These are phyloP conservation scores for Kodamaea sp. DNA, from an alignment of 1,139 yeast genomes.

Conservation along the genomic window DNA sequence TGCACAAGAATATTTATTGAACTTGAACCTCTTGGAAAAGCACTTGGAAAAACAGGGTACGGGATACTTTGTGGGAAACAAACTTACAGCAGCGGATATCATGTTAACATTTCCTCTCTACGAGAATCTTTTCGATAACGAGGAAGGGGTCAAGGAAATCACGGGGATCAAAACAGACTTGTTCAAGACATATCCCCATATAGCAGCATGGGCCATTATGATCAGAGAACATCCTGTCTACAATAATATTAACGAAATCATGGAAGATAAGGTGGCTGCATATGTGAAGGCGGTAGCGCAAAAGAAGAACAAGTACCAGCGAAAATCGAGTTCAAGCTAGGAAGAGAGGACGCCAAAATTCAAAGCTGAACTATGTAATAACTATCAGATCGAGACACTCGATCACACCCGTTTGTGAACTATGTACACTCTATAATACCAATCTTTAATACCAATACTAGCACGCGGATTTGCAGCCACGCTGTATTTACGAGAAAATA, in stretches of 20 bases:
- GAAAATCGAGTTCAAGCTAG: too few relatives aligned
- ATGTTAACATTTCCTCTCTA: conserved; percentile 46
- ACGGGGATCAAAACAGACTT: conserved; percentile 37
- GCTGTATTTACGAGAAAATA: too few relatives aligned
- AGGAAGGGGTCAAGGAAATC: conserved; percentile 35
- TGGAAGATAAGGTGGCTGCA: conserved; percentile 26
- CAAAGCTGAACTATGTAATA: too few relatives aligned
- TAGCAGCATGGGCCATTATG: conserved; percentile 42
- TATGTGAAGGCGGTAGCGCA: conserved; percentile 5
- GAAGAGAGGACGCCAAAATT: too few relatives aligned
- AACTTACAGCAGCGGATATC: conserved; percentile 61
- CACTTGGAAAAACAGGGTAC: conserved; percentile 39
- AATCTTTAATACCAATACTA: too few relatives aligned
- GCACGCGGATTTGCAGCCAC: too few relatives aligned
- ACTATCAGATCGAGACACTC: too few relatives aligned
- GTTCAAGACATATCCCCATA: conserved; percentile 29
- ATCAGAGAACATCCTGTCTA: conserved; percentile 36
- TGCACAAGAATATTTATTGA: conserved; percentile 40
- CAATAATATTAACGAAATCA: conserved; percentile 28
- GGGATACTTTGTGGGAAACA: conserved; percentile 56
- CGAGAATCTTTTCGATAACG: conserved; percentile 46
- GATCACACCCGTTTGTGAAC: too few relatives aligned
- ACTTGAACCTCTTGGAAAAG: conserved; percentile 44
- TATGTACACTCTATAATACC: too few relatives aligned
- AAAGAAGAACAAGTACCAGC: too few relatives aligned